Percentiles rank a stretch among this genome's conserved stretches.
Conservation (phyloP, 2,329 filamentous ascomycete genomes). For the Helicocarpus griseus region DNA sequence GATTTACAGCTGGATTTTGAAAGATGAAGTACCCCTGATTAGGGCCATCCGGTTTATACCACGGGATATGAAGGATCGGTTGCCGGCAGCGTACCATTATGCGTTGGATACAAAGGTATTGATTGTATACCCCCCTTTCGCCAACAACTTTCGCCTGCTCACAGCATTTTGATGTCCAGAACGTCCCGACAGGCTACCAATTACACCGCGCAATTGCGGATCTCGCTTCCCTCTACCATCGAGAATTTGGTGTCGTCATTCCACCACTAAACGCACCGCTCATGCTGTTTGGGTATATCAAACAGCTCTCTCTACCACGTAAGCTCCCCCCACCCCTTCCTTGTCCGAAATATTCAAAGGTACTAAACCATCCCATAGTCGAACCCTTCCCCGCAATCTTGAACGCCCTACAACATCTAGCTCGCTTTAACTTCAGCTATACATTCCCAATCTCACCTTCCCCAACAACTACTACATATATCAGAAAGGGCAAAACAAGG, state of each 20-base stretch:
- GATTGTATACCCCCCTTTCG: neutral
- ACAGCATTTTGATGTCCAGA: slow-evolving; percentile 20
- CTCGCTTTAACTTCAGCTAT: slow-evolving; percentile 47
- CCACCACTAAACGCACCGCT: slow-evolving; percentile 63
- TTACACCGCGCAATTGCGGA: slow-evolving; percentile 57
- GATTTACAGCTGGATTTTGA: slow-evolving; percentile 56
- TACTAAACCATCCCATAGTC: slow-evolving; percentile 17
- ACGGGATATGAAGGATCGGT: slow-evolving; percentile 33
- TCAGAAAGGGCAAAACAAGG: neutral
- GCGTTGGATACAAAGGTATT: slow-evolving; percentile 31
- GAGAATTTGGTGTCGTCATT: slow-evolving; percentile 60
- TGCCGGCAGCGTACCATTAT: slow-evolving; percentile 32
- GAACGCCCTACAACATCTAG: slow-evolving; percentile 44
- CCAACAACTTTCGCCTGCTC: neutral
- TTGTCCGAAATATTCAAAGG: neutral
- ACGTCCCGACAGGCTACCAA: slow-evolving; percentile 40
- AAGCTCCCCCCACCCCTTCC: slow-evolving; percentile 20
- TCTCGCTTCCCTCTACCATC: slow-evolving; percentile 53
- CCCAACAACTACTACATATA: no score
- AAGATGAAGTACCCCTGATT: slow-evolving; percentile 62
- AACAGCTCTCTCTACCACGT: slow-evolving; percentile 66
- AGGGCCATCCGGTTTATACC: slow-evolving; percentile 44
- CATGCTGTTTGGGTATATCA: slow-evolving; percentile 59
- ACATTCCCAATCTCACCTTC: slow-evolving; percentile 34
- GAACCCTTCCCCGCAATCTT: slow-evolving; percentile 40